A percentile compares a stretch with the other conserved stretches of the same genome.
phyloP scores from a whole-genome alignment of 176 grass and related monocot genomes.

The Hordeum marinum region DNA sequence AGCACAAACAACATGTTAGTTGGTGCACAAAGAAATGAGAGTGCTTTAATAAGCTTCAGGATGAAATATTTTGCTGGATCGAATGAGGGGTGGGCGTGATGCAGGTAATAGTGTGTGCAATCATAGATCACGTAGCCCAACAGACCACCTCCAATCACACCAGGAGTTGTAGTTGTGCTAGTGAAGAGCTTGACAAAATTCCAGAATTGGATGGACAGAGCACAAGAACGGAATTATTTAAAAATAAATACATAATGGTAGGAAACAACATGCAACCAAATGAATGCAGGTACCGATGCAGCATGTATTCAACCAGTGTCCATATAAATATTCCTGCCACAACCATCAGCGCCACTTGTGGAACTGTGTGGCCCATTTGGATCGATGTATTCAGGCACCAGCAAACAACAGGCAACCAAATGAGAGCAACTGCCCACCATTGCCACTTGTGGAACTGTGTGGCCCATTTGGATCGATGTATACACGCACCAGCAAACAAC shows the following conservation, averaged over 20 bases:
- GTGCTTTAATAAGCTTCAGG: conserved; percentile 5
- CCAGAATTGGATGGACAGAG: conserved; percentile 60
- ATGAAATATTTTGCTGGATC: conserved; percentile 46
- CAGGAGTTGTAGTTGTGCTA: conserved; percentile 52
- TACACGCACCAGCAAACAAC: conserved; percentile 71
- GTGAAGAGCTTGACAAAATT: conserved; percentile 58
- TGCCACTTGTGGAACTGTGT: conserved; percentile 48
- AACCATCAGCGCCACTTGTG: conserved; percentile 50
- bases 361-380: conserved; percentile 63
- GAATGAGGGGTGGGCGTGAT: conserved; percentile 65
- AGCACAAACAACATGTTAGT: background rate
- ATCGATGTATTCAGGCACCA: conserved; percentile 61
- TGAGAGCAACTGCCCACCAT: conserved; percentile 68
- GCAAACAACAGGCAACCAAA: conserved; percentile 88
- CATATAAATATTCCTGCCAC: conserved; percentile 68
- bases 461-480: conserved; percentile 65
- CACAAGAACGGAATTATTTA: background rate
- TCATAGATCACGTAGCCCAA: conserved; percentile 92
- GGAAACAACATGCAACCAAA: background rate
- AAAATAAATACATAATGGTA: background rate
- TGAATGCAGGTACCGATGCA: conserved; percentile 65
- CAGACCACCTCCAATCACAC: conserved; percentile 75
- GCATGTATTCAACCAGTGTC: conserved; percentile 79
- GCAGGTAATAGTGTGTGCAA: conserved; percentile 96
- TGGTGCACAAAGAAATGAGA: background rate